phyloP scores from a whole-genome alignment of 2,329 filamentous ascomycete genomes.

The Cladosporium sp. region DNA sequence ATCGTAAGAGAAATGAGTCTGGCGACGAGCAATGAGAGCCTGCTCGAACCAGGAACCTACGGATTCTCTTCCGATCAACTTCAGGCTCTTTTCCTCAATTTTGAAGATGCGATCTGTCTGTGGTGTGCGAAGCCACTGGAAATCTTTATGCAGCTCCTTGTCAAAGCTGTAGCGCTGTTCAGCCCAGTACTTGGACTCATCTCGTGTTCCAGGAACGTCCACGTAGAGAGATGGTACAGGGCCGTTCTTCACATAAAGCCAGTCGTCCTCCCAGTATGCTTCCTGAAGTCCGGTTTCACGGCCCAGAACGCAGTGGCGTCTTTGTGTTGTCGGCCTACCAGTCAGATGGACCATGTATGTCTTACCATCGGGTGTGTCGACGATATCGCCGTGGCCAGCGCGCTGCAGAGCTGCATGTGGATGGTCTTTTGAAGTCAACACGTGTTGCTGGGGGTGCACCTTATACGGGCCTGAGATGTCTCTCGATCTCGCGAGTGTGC shows the following conservation, averaged over 20 bases:
- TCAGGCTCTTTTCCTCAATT: neutral
- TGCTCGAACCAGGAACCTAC: conserved; percentile 10
- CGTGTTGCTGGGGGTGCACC: conserved; percentile 51
- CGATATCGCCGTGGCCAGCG: conserved; percentile 48
- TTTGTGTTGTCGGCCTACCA: conserved; percentile 45
- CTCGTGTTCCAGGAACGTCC: conserved; percentile 7
- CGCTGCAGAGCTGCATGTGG: conserved; percentile 47
- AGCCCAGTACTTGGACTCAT: conserved; percentile 11
- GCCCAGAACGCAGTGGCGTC: conserved; percentile 41
- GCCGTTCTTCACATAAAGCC: conserved; percentile 50
- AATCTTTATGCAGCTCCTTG: conserved; percentile 10
- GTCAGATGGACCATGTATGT: conserved; percentile 50
- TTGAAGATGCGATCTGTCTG: conserved; percentile 10
- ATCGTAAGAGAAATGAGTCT: conserved; percentile 12
- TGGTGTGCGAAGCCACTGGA: conserved; percentile 13
- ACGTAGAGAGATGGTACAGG: conserved; percentile 13
- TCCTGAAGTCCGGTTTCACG: conserved; percentile 50
- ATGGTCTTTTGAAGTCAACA: conserved; percentile 47
- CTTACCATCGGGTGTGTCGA: conserved; percentile 41
- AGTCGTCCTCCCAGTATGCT: conserved; percentile 49
- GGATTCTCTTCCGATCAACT: conserved; percentile 5
- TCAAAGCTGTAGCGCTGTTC: conserved; percentile 11
- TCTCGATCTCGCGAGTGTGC: conserved; percentile 54
- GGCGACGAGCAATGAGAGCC: conserved; percentile 6
- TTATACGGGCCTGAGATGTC: conserved; percentile 60